Percentiles rank a stretch among this genome's conserved stretches.
Evolutionary conservation across 192 early-diverging fungal genomes (phyloP).

Genomic region (Gonapodya sp.): DNA sequence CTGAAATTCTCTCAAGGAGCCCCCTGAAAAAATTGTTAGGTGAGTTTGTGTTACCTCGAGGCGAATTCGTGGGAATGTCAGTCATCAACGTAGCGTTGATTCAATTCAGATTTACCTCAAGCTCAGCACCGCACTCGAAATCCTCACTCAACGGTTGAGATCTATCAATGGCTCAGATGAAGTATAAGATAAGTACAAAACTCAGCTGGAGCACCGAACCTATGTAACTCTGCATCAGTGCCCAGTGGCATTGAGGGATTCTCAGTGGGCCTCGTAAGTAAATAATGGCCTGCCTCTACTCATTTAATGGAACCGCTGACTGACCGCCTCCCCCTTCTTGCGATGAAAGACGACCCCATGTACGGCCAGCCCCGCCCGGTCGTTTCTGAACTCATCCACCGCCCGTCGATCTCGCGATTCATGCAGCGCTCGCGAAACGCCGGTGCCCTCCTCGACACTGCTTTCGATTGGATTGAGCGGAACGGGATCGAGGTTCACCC

Average conservation of each 20-base stretch:
- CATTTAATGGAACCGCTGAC: background rate
- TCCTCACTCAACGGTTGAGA: background rate
- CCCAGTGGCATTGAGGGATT: background rate
- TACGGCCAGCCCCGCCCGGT: background rate
- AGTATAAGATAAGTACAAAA: background rate
- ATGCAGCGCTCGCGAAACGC: background rate
- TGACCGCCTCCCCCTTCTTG: background rate
- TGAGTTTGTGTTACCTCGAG: background rate
- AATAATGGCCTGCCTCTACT: background rate
- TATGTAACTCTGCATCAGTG: background rate
- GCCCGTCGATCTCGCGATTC: background rate
- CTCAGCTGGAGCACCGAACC: background rate
- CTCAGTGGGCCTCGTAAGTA: background rate
- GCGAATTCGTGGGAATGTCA: background rate
- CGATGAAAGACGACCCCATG: background rate
- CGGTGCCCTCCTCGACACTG: background rate
- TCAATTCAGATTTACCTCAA: no score
- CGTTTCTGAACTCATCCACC: background rate
- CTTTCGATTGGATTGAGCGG: background rate
- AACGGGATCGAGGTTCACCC: background rate
- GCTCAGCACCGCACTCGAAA: background rate
- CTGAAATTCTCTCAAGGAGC: background rate
- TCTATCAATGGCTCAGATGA: background rate
- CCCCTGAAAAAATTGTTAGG: background rate
- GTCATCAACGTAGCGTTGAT: background rate